Percentiles rank a stretch among this genome's conserved stretches.
phyloP scores from a whole-genome alignment of 2,329 filamentous ascomycete genomes.

The Penicillium concentricum region DNA sequence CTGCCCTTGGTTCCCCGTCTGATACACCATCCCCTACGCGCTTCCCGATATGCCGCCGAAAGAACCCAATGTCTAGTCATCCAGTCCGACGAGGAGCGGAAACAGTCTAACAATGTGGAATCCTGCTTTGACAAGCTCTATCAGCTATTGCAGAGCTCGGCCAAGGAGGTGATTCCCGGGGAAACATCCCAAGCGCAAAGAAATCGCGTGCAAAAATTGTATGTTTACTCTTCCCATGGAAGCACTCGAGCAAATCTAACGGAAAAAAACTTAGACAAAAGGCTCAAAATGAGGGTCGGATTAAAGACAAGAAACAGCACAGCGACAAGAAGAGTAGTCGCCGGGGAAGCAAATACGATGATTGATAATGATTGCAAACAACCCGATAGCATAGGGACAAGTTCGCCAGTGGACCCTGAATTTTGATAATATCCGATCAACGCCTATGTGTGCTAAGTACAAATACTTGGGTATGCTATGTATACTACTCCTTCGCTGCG shows the following conservation, averaged over 20 bases:
- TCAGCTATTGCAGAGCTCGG: conserved; percentile 54
- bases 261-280: conserved; percentile 47
- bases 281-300: conserved; percentile 56
- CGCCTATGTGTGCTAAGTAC: conserved; percentile 23
- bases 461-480: conserved; percentile 14
- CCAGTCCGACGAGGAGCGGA: conserved; percentile 63
- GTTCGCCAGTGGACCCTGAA: conserved; percentile 13
- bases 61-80: conserved; percentile 58
- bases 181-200: conserved; percentile 59
- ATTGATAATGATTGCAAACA: conserved; percentile 25
- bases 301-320: conserved; percentile 60
- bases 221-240: conserved; percentile 24
- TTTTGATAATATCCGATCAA: conserved; percentile 25
- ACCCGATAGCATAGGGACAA: not conserved
- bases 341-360: conserved; percentile 41
- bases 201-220: conserved; percentile 56
- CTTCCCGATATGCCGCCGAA: conserved; percentile 56
- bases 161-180: conserved; percentile 54
- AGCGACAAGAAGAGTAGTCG: conserved; percentile 62
- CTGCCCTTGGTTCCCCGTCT: conserved; percentile 54
- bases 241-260: conserved; percentile 10
- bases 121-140: conserved; percentile 60
- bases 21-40: conserved; percentile 52
- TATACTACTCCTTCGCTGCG: conserved; percentile 22
- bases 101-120: conserved; percentile 60